phyloP scores from a whole-genome alignment of 306 rosid species.

The Quercus cerris region DNA sequence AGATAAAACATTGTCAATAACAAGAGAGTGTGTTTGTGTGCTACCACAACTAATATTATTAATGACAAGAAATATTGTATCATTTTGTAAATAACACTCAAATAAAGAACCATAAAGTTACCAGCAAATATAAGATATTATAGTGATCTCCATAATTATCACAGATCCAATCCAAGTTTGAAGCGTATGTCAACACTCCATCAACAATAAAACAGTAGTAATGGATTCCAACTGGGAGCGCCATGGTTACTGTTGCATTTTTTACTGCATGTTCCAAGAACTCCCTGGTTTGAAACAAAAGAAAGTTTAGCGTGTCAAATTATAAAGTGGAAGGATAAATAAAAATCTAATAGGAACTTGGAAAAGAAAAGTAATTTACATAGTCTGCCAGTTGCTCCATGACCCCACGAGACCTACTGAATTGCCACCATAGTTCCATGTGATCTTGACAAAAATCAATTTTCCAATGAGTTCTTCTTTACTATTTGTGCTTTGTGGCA shows the following conservation, averaged over 20 bases:
- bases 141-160: slow-evolving; percentile 50
- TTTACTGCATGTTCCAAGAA: slow-evolving; percentile 41
- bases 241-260: slow-evolving; percentile 40
- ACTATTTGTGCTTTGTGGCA: slow-evolving; percentile 29
- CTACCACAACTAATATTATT: background rate
- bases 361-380: slow-evolving; percentile 31
- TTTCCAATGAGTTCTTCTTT: slow-evolving; percentile 32
- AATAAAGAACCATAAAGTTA: slow-evolving; percentile 17
- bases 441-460: slow-evolving; percentile 44
- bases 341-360: background rate
- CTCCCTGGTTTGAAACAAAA: slow-evolving; percentile 54
- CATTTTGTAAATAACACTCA: background rate
- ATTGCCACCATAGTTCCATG: slow-evolving; percentile 69
- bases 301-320: slow-evolving; percentile 23
- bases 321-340: background rate
- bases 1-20: too few relatives aligned
- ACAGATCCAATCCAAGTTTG: slow-evolving; percentile 57
- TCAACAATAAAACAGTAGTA: slow-evolving; percentile 76
- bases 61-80: background rate
- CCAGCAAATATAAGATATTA: slow-evolving; percentile 86
- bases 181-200: slow-evolving; percentile 64
- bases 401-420: slow-evolving; percentile 70
- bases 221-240: slow-evolving; percentile 63
- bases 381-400: slow-evolving; percentile 84
- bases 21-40: too few relatives aligned